Conservation (phyloP, 352 stramenopile species). For the Phytophthora vignae region DNA sequence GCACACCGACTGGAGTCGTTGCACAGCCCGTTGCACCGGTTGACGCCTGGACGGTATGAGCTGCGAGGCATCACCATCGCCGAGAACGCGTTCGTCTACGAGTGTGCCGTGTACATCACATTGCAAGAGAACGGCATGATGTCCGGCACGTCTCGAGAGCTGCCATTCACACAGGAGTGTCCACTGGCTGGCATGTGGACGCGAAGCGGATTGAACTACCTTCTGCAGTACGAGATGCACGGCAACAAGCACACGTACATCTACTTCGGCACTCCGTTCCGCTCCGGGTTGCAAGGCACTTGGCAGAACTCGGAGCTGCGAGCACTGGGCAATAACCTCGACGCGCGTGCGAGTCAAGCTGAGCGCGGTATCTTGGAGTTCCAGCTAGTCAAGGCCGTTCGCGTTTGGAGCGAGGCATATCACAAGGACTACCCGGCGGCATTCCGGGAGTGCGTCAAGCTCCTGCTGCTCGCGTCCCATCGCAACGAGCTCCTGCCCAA, state of each 20-base stretch:
- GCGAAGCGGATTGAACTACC: slow-evolving; percentile 48
- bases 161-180: slow-evolving; percentile 64
- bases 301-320: slow-evolving; percentile 62
- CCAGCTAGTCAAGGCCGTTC: slow-evolving; percentile 34
- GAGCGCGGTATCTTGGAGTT: slow-evolving; percentile 56
- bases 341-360: slow-evolving; percentile 28
- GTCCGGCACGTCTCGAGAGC: slow-evolving; percentile 53
- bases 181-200: slow-evolving; percentile 57
- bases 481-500: slow-evolving; percentile 42
- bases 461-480: slow-evolving; percentile 44
- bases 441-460: slow-evolving; percentile 51
- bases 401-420: slow-evolving; percentile 49
- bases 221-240: slow-evolving; percentile 62
- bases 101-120: slow-evolving; percentile 50
- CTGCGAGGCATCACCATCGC: slow-evolving; percentile 66
- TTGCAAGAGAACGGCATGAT: slow-evolving; percentile 53
- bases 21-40: slow-evolving; percentile 40
- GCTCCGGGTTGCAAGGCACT: slow-evolving; percentile 48
- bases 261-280: slow-evolving; percentile 53
- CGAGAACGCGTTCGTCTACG: slow-evolving; percentile 66
- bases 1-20: slow-evolving; percentile 34
- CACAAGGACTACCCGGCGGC: slow-evolving; percentile 50
- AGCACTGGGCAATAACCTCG: slow-evolving; percentile 23
- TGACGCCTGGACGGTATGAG: slow-evolving; percentile 63
- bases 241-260: slow-evolving; percentile 61